Conservation (phyloP, 768 basidiomycete species). For the Tephrocybe sp. region DNA sequence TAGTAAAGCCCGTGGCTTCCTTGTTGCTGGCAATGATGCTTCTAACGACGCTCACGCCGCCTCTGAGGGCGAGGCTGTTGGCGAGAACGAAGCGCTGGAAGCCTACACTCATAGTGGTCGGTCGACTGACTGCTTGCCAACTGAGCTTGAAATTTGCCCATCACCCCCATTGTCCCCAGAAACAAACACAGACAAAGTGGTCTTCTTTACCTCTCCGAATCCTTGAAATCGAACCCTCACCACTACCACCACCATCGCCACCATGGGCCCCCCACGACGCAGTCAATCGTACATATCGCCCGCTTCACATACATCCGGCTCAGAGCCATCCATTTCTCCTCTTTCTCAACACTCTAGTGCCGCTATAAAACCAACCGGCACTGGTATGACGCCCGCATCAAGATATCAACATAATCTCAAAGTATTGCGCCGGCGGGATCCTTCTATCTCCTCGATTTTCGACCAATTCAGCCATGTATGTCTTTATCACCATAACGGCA, state of each 20-base stretch:
- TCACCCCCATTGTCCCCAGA: neutral
- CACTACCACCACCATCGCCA: conserved; percentile 4
- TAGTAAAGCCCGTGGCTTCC: conserved; percentile 31
- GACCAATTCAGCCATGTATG: conserved; percentile 90
- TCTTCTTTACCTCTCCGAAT: neutral
- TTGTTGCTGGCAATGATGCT: conserved; percentile 26
- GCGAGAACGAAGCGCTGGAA: conserved; percentile 7
- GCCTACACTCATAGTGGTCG: conserved; percentile 6
- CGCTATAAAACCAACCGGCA: conserved; percentile 23
- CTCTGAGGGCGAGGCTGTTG: conserved; percentile 15
- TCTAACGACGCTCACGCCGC: conserved; percentile 28
- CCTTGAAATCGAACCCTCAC: neutral
- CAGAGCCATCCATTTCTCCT: conserved; percentile 15
- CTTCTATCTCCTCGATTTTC: conserved; percentile 75
- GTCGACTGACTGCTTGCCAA: neutral
- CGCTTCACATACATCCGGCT: conserved; percentile 12
- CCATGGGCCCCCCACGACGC: conserved; percentile 32
- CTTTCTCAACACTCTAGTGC: conserved; percentile 20
- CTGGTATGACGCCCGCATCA: conserved; percentile 62
- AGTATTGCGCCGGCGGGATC: conserved; percentile 74
- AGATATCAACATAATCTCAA: conserved; percentile 78
- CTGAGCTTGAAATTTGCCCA: conserved; percentile 9
- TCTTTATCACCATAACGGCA: conserved; percentile 70
- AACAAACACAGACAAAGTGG: conserved; percentile 11
- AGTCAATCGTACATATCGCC: conserved; percentile 16